Base-by-base conservation (phyloP, 2,329 filamentous ascomycete genomes). In the Alternaria sp. region DNA sequence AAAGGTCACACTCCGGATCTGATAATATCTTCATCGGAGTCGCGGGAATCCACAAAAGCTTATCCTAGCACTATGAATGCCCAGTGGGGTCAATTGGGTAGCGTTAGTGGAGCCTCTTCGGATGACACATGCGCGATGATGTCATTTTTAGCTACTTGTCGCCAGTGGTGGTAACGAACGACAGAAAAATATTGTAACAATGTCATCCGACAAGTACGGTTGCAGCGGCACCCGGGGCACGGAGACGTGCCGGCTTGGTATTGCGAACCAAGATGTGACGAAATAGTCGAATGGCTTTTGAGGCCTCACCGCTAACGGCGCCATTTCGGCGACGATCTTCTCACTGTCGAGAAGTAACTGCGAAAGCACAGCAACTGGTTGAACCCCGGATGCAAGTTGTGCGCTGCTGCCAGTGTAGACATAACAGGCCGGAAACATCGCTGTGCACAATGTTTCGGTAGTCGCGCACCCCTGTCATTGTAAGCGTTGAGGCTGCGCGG, bases 281-380 rank as follows among this genome's bases (percentile, higher is more conserved):
- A 43, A 47, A 36, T 42, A 28, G 39, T 34, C 4, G 47, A 30
- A 38, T 18, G 44, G 22, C 42, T 32, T 12, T 24, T 57, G 51
- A 56, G 58, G 58, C 44, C 54, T 61, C 58, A 61, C 58, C 58
- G 58, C 58, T 46, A 61, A 53, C 49, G 58, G 54, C 58, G 43
- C 42, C 54, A 57, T 48, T 52, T 52, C 57, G 57, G 57, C 54
- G 48, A 39, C 28, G 42, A 46, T 47, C 18, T 32, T 32, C 9
- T 36, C 14, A 22, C 18, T 44, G 41, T 46, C 14, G 48, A 24
- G 32, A 22, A 46, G 38, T 16, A 36, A 43, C 34, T 34, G 46
- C 22, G 18, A 9, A 32, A 26, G 52, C 22, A 41, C 22, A 46
- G 39, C 48, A 34, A 44, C 38, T 16, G 51, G 28, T 44, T 22